phyloP scores from a whole-genome alignment of 1,284 basidiomycete species.

The Polyporus tsugae region DNA sequence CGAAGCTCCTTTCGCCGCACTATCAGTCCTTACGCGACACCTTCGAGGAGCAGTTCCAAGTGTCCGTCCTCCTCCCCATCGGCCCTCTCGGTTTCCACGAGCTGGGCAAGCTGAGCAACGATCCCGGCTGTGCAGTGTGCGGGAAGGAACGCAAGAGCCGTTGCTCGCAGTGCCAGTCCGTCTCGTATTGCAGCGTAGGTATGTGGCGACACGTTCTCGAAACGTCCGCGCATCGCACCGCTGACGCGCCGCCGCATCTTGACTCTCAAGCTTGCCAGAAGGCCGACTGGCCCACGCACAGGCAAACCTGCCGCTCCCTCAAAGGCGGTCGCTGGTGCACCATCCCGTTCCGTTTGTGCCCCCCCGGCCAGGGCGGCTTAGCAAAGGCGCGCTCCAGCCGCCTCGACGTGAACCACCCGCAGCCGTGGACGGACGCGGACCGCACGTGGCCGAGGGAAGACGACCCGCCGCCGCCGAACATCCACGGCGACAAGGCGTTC shows the following conservation, averaged over 20 bases:
- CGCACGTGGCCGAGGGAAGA: neutral
- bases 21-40: constrained; percentile 35
- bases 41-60: constrained; percentile 29
- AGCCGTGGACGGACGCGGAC: neutral
- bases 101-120: constrained; percentile 45
- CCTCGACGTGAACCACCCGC: constrained; percentile 9
- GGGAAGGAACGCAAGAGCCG: constrained; percentile 44
- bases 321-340: constrained; percentile 50
- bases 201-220: neutral
- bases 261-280: constrained; percentile 47
- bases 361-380: constrained; percentile 28
- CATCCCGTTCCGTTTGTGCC: constrained; percentile 36
- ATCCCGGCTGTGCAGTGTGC: constrained; percentile 49
- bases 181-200: constrained; percentile 49
- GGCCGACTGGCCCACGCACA: constrained; percentile 51
- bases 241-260: neutral
- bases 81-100: constrained; percentile 46
- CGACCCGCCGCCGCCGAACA: constrained; percentile 39
- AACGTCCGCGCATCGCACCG: neutral
- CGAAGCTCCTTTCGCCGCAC: constrained; percentile 35
- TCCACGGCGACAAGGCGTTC: constrained; percentile 47
- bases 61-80: constrained; percentile 50
- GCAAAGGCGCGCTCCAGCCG: constrained; percentile 21
- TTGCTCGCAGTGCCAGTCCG: constrained; percentile 48
- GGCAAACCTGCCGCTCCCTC: constrained; percentile 47